These are phyloP conservation scores for Alternaria gaisen DNA, from an alignment of 2,329 filamentous ascomycete species.

Conservation along the genomic window DNA sequence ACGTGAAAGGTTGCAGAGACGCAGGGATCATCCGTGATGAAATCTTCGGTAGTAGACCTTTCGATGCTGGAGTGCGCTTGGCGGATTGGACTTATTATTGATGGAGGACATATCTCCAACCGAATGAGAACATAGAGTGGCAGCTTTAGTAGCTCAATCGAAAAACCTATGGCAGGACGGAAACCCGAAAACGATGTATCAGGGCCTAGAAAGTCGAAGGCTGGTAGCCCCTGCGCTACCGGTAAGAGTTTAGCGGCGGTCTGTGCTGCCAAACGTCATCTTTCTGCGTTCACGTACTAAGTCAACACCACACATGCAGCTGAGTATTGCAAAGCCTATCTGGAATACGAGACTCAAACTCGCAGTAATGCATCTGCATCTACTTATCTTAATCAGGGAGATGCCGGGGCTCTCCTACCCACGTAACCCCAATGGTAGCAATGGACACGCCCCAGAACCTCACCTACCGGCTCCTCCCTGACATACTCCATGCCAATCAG, in stretches of 20 bases:
- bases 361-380: neutral
- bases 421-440: neutral
- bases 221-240: neutral
- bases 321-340: neutral
- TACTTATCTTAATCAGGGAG: neutral
- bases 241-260: neutral
- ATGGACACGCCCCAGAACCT: neutral
- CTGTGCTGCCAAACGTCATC: neutral
- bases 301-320: neutral
- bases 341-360: neutral
- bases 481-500: neutral
- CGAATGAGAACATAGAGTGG: neutral
- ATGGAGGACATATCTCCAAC: neutral
- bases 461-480: neutral
- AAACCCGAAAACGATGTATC: neutral
- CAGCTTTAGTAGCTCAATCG: neutral
- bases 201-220: neutral
- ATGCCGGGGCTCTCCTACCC: neutral
- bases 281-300: neutral
- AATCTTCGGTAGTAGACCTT: neutral
- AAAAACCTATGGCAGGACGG: neutral
- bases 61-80: neutral
- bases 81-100: neutral
- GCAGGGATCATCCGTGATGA: neutral
- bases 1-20: neutral